Evolutionary conservation across 805 yeast genomes (phyloP).

Genomic region (Starmerella scarabaei): DNA sequence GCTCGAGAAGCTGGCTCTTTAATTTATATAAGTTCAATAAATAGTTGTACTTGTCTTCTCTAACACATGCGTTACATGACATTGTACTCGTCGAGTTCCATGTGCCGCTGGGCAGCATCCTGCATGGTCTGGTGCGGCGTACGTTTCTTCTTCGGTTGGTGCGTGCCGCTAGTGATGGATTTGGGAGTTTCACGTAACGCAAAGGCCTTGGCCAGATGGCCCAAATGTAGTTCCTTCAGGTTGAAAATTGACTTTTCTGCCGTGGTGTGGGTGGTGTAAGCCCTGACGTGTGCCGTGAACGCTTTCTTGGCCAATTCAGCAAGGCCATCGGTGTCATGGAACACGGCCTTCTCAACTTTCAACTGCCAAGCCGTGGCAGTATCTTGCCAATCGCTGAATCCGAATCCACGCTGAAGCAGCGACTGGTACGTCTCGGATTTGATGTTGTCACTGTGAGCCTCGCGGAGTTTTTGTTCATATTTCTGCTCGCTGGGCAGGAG

Average conservation of each 20-base stretch:
- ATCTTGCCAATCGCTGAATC: constrained; percentile 59
- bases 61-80: constrained; percentile 9
- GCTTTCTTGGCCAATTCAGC: constrained; percentile 64
- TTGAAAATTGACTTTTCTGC: constrained; percentile 70
- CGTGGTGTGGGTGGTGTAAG: constrained; percentile 87
- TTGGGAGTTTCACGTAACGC: constrained; percentile 93
- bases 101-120: constrained; percentile 18
- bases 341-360: constrained; percentile 73
- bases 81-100: constrained; percentile 19
- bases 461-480: constrained; percentile 41
- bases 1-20: constrained; percentile 6
- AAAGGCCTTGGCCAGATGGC: constrained; percentile 90
- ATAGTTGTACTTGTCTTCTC: not conserved
- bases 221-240: constrained; percentile 72
- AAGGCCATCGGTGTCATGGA: constrained; percentile 44
- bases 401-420: constrained; percentile 28
- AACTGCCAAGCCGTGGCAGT: constrained; percentile 96
- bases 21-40: not conserved
- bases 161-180: constrained; percentile 23
- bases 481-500: constrained; percentile 85
- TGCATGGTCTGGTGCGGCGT: constrained; percentile 18
- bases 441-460: constrained; percentile 45
- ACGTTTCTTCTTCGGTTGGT: constrained; percentile 9
- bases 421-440: constrained; percentile 35
- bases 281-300: constrained; percentile 79